Percentiles rank a stretch among this genome's conserved stretches.
These are phyloP conservation scores for Fusarium domesticum DNA, from an alignment of 2,329 filamentous ascomycete species.

Conservation along the genomic window DNA sequence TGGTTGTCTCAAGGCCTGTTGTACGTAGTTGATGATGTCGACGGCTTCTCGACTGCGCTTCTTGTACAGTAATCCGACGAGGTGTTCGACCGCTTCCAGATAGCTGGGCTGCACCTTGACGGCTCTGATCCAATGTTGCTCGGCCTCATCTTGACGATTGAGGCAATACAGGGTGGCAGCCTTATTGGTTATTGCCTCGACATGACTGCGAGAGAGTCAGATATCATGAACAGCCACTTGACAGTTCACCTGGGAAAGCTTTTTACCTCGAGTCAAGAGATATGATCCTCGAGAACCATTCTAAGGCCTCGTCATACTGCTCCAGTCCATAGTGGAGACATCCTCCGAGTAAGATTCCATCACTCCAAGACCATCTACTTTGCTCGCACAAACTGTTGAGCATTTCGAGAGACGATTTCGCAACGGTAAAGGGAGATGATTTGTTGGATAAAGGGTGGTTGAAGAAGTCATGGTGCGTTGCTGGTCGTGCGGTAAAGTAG, in stretches of 20 bases:
- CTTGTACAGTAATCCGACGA: conserved; percentile 83
- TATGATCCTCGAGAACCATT: conserved; percentile 68
- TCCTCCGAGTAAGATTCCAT: conserved; percentile 87
- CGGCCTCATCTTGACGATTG: conserved; percentile 76
- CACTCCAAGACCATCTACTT: conserved; percentile 82
- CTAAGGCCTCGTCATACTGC: conserved; percentile 72
- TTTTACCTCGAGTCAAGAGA: conserved; percentile 55
- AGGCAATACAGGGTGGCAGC: conserved; percentile 86
- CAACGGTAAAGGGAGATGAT: conserved; percentile 48
- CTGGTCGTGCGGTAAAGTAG: conserved; percentile 13
- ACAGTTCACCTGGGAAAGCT: conserved; percentile 28
- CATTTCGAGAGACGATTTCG: conserved; percentile 66
- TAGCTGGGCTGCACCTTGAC: conserved; percentile 81
- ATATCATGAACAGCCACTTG: conserved; percentile 31
- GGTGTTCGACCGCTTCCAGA: conserved; percentile 91
- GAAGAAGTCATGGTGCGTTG: conserved; percentile 10
- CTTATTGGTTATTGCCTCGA: conserved; percentile 91
- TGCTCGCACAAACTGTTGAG: conserved; percentile 74
- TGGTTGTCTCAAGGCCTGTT: conserved; percentile 61
- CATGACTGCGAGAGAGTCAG: conserved; percentile 57
- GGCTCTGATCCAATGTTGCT: conserved; percentile 81
- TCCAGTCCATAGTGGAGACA: conserved; percentile 89
- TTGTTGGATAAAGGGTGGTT: conserved; percentile 16
- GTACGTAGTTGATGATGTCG: conserved; percentile 80
- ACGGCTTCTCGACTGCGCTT: conserved; percentile 83